Evolutionary conservation across 2,329 filamentous ascomycete species (phyloP).

Genomic region (Cyphellophora attinorum): DNA sequence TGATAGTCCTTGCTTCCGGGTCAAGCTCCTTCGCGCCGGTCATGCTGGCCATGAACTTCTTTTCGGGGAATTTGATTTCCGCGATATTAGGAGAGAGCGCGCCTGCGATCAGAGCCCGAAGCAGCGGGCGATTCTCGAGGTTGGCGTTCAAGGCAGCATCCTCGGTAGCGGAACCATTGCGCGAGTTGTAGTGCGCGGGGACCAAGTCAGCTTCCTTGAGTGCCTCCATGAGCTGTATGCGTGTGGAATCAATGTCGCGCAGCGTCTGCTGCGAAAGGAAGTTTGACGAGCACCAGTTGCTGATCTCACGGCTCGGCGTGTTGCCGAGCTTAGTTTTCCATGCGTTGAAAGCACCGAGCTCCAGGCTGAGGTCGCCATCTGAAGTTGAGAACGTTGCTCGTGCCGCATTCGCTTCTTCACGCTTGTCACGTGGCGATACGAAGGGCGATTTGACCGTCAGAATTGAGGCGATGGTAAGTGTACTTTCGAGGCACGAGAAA

Average conservation of each 20-base stretch:
- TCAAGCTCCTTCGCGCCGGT: slow-evolving; percentile 88
- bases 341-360: slow-evolving; percentile 71
- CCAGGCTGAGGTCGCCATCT: slow-evolving; percentile 82
- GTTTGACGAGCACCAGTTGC: slow-evolving; percentile 73
- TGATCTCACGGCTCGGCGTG: slow-evolving; percentile 53
- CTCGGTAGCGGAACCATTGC: slow-evolving; percentile 38
- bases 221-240: slow-evolving; percentile 74
- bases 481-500: slow-evolving; percentile 84
- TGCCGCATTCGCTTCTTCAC: slow-evolving; percentile 71
- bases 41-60: slow-evolving; percentile 82
- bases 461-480: slow-evolving; percentile 80
- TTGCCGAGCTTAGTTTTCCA: slow-evolving; percentile 49
- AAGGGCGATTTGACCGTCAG: slow-evolving; percentile 87
- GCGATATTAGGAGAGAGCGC: slow-evolving; percentile 80
- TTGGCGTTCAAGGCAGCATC: slow-evolving; percentile 28
- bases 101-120: slow-evolving; percentile 62
- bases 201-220: slow-evolving; percentile 80
- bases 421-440: slow-evolving; percentile 68
- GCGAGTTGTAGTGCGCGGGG: slow-evolving; percentile 42
- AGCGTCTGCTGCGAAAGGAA: slow-evolving; percentile 78
- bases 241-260: slow-evolving; percentile 77
- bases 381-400: slow-evolving; percentile 61
- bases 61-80: slow-evolving; percentile 85
- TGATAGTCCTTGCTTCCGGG: slow-evolving; percentile 83
- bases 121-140: slow-evolving; percentile 34